Evolutionary conservation across 2,329 filamentous ascomycete genomes (phyloP).

Genomic region (Aspergillus ochraceus): DNA sequence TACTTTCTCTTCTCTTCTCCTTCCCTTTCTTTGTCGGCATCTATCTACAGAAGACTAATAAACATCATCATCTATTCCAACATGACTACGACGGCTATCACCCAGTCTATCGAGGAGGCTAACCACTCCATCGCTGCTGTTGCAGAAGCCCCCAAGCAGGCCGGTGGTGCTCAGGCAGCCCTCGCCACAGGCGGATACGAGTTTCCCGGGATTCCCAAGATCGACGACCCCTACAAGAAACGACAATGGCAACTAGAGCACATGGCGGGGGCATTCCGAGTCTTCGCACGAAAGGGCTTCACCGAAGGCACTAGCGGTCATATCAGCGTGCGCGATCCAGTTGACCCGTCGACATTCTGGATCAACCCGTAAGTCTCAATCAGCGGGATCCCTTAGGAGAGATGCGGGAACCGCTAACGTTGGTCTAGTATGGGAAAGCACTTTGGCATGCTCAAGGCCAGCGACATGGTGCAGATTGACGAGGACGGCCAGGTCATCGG

Average conservation of each 20-base stretch:
- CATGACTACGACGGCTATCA: too few relatives aligned
- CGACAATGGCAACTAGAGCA: constrained; percentile 45
- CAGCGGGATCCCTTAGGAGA: too few relatives aligned
- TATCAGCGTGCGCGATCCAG: constrained; percentile 43
- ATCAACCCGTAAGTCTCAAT: constrained; percentile 17
- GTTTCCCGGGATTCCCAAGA: background rate
- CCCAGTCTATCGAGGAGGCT: too few relatives aligned
- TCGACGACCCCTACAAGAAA: constrained; percentile 21
- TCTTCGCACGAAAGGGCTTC: constrained; percentile 44
- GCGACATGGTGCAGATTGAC: constrained; percentile 49
- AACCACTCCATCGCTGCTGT: too few relatives aligned
- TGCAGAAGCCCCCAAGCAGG: too few relatives aligned
- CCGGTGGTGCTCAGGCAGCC: too few relatives aligned
- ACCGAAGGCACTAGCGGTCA: constrained; percentile 45
- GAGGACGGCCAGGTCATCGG: constrained; percentile 44
- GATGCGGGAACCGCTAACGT: too few relatives aligned
- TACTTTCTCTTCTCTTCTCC: too few relatives aligned
- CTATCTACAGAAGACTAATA: too few relatives aligned
- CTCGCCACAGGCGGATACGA: too few relatives aligned
- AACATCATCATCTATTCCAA: too few relatives aligned
- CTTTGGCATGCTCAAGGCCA: constrained; percentile 46
- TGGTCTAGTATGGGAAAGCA: constrained; percentile 31
- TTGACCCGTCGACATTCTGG: constrained; percentile 17
- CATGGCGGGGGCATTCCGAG: constrained; percentile 46
- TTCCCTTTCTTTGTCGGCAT: too few relatives aligned